These are phyloP conservation scores for Trypanosoma platydactyli DNA, from an alignment of 208 protist genomes.

Conservation along the genomic window DNA sequence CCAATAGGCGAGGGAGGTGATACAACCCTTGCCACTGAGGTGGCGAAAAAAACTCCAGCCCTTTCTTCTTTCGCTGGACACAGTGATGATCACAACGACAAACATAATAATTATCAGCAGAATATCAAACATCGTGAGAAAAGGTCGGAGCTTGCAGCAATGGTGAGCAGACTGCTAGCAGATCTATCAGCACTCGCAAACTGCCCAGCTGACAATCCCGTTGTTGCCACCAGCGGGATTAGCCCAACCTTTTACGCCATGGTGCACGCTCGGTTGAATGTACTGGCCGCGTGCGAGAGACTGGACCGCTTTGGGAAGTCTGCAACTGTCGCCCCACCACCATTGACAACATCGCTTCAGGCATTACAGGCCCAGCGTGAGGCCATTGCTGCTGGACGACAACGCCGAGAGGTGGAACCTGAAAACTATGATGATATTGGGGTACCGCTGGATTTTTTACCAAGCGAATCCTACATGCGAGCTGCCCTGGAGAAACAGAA, in stretches of 20 bases:
- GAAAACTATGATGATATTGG: constrained; percentile 32
- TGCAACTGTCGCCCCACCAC: constrained; percentile 37
- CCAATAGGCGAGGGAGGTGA: not conserved
- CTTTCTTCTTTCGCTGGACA: too few species aligned
- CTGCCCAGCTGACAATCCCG: constrained; percentile 15
- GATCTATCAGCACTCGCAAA: constrained; percentile 25
- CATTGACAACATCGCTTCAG: constrained; percentile 58
- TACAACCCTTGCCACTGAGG: too few species aligned
- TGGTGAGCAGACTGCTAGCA: constrained; percentile 16
- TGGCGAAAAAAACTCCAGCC: too few species aligned
- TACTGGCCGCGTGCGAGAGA: constrained; percentile 71
- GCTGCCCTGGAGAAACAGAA: constrained; percentile 63
- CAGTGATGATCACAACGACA: too few species aligned
- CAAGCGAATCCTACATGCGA: constrained; percentile 72
- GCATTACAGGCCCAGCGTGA: constrained; percentile 39
- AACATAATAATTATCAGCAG: too few species aligned
- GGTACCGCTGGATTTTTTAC: constrained; percentile 67
- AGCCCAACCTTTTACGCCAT: constrained; percentile 70
- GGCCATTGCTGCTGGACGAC: constrained; percentile 8
- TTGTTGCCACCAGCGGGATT: constrained; percentile 26
- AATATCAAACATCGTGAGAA: not conserved
- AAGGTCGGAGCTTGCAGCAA: not conserved
- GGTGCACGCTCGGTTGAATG: constrained; percentile 78
- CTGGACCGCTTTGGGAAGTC: constrained; percentile 48
- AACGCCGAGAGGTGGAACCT: constrained; percentile 15